Base-by-base conservation (phyloP, 352 stramenopile genomes). In the Globisporangium viniferum region DNA sequence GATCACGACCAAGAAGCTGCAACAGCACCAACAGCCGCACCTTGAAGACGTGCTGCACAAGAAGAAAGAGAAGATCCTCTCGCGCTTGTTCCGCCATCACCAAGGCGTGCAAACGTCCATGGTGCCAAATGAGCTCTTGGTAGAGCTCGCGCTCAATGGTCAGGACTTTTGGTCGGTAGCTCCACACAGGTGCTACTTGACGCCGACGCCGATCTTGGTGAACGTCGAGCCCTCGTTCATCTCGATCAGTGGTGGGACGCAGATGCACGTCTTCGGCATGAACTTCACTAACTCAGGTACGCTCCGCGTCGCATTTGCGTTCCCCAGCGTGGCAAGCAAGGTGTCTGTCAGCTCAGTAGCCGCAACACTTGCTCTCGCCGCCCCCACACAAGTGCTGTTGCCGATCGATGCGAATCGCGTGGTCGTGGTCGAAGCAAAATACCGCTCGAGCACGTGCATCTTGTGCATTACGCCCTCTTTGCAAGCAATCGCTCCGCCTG, bases 91-190 rank as follows among this genome's bases (percentile, higher is more conserved):
- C 39, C 75, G 75, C 9, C 76, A 74, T 22, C 78, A 80, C 46
- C 72, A 71, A 24, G 67, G 71, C 3, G 67, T 70, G 27, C 68
- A 67, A 0, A 53, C 69, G 18, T 79, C 76, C 9, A 22, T 79
- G 7, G 65, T 88, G 7, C 80, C 82, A 0, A 91, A 68, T 2
- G 82, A 91, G 41, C 62, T 91, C 36, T 60, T 78, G 2, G 70
- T 87, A 0, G 82, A 91, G 36, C 48, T 91, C 2, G 82, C 82
- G 10, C 72, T 91, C 12, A 91, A 91, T 60, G 82, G 82, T 1
- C 82, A 91, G 64, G 81, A 91, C 51, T 91, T 87, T 22, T 81
- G 79, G 76, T 88, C 82, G 0, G 54, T 75, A 1, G 77, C 77
- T 14, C 78, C 81, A 1, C 46, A 62, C 14, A 15, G 57, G 6